Conservation (phyloP, 805 yeast species). For the Candida saitoana region DNA sequence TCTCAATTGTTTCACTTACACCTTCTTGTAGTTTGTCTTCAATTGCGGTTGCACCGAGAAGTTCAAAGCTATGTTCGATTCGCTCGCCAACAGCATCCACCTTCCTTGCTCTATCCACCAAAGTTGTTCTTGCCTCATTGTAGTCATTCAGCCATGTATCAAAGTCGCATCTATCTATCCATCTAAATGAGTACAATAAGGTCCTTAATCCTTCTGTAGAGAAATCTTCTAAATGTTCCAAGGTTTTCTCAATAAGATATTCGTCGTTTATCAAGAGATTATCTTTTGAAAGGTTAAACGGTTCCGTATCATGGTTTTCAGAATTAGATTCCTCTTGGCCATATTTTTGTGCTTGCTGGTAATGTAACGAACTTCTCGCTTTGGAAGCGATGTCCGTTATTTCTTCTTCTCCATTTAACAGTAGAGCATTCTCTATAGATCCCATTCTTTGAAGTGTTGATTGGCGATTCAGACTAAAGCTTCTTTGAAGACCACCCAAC, state of each 20-base stretch:
- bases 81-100: conserved; percentile 70
- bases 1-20: conserved; percentile 93
- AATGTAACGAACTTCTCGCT: conserved; percentile 56
- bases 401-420: conserved; percentile 42
- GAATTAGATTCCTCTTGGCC: conserved; percentile 21
- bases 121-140: conserved; percentile 70
- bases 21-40: conserved; percentile 96
- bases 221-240: conserved; percentile 89
- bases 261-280: conserved; percentile 64
- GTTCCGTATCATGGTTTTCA: not conserved
- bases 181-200: conserved; percentile 72
- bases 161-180: conserved; percentile 60
- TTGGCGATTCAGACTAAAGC: conserved; percentile 19
- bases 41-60: conserved; percentile 92
- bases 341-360: conserved; percentile 56
- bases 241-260: conserved; percentile 73
- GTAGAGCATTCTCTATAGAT: conserved; percentile 50
- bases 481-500: conserved; percentile 25
- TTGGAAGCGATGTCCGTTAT: conserved; percentile 49
- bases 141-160: conserved; percentile 64
- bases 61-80: conserved; percentile 63
- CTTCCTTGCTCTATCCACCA: conserved; percentile 59
- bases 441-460: conserved; percentile 17
- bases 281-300: conserved; percentile 38
- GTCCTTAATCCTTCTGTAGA: conserved; percentile 95